Base-by-base conservation (phyloP, 495 filamentous ascomycete species). In the Pyrenula massariospora region DNA sequence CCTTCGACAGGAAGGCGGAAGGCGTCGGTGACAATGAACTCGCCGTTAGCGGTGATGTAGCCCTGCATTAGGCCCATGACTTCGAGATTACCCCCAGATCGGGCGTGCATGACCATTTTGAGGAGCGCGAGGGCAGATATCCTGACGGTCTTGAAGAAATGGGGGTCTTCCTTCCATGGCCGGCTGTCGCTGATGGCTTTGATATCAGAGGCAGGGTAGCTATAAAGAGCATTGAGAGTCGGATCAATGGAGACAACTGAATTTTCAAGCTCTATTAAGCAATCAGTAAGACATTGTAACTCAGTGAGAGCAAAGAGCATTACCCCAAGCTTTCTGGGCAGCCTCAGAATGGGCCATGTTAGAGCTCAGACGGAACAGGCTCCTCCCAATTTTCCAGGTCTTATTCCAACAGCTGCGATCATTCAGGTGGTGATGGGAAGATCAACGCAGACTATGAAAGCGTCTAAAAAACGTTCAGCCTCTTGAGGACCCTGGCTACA, bases 81-180 rank as follows among this genome's bases (percentile, higher is more conserved):
- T 70, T 99, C 94, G 56, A 97, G 77, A 1, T 83, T 83, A 19
- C 93, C 92, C 53, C 94, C 94, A 0, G 87, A 88, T 21, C 94
- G 87, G 1, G 94, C 94, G 68, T 99, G 94, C 89, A 96, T 97
- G 57, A 95, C 89, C 94, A 99, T 99, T 73, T 99, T 99, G 60
- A 97, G 78, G 12, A 99, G 82, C 3, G 94, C 94, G 22, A 94
- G 84, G 47, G 94, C 89, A 48, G 89, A 92, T 69, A 99, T 91
- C 61, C 91, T 89, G 22, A 97, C 87, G 42, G 85, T 77, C 67
- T 93, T 91, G 83, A 96, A 99, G 76, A 96, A 84, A 67, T 89
- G 76, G 0, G 86, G 87, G 67, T 96, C 81, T n/a, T 75, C 77
- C 56, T 70, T 68, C 93, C 94, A 97, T 42, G 94, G 91, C 24